Conservation (phyloP, 352 stramenopile species). For the Hyaloperonospora brassicae region DNA sequence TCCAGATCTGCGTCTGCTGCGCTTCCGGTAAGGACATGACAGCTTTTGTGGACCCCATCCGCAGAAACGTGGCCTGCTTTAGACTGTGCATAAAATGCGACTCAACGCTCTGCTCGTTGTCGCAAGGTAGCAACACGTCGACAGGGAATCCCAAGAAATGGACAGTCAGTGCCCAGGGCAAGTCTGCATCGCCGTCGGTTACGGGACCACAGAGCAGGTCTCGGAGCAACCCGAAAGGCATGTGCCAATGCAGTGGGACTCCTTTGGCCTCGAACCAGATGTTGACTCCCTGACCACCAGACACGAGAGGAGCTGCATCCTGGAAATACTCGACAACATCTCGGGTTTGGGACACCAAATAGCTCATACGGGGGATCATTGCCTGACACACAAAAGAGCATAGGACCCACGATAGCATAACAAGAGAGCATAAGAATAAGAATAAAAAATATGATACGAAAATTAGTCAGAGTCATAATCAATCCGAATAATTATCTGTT, state of each 20-base stretch:
- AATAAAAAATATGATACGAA: constrained; percentile 4
- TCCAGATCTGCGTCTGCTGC: constrained; percentile 78
- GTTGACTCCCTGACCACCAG: constrained; percentile 34
- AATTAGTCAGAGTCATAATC: background rate
- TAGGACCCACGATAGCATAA: too few relatives aligned
- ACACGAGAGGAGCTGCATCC: constrained; percentile 59
- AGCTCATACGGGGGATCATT: constrained; percentile 79
- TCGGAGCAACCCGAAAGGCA: constrained; percentile 67
- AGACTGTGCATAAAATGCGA: constrained; percentile 82
- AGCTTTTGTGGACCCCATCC: constrained; percentile 65
- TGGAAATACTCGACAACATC: constrained; percentile 74
- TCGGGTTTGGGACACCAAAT: constrained; percentile 62
- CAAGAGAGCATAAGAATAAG: background rate
- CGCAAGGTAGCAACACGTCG: constrained; percentile 54
- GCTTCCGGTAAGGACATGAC: constrained; percentile 76
- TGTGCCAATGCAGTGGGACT: constrained; percentile 65
- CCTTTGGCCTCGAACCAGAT: constrained; percentile 71
- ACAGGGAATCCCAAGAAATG: constrained; percentile 70
- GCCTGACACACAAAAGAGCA: constrained; percentile 25
- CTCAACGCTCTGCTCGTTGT: constrained; percentile 70
- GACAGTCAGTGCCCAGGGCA: constrained; percentile 71
- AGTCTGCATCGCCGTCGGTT: constrained; percentile 5
- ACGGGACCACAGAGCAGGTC: constrained; percentile 35
- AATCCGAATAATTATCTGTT: too few relatives aligned
- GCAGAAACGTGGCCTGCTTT: constrained; percentile 71